phyloP scores from a whole-genome alignment of 495 filamentous ascomycete species.

The Platismatia glauca region DNA sequence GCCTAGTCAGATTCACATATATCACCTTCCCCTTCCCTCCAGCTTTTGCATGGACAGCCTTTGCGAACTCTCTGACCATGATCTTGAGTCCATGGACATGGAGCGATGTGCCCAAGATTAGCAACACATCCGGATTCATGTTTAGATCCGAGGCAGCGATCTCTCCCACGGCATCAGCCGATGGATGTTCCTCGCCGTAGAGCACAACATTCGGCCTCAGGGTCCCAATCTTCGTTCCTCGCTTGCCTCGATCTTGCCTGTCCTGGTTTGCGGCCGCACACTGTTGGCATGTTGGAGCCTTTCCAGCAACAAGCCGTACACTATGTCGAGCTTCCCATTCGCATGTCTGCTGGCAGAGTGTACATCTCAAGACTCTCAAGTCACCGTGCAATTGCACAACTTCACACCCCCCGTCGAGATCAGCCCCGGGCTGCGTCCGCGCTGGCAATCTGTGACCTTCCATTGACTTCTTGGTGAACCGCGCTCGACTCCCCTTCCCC shows the following conservation, averaged over 20 bases:
- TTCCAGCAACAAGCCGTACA: slow-evolving; percentile 38
- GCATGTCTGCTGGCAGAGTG: slow-evolving; percentile 48
- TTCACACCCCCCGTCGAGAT: slow-evolving; percentile 40
- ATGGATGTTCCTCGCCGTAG: slow-evolving; percentile 62
- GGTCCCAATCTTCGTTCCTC: slow-evolving; percentile 52
- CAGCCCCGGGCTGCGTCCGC: slow-evolving; percentile 18
- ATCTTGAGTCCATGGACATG: slow-evolving; percentile 60
- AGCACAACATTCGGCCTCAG: slow-evolving; percentile 61
- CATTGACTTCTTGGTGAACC: slow-evolving; percentile 27
- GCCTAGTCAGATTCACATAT: slow-evolving; percentile 61
- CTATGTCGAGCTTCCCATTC: slow-evolving; percentile 48
- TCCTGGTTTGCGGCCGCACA: slow-evolving; percentile 48
- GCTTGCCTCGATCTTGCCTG: slow-evolving; percentile 51
- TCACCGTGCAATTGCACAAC: slow-evolving; percentile 62
- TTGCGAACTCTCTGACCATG: slow-evolving; percentile 61
- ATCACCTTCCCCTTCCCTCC: slow-evolving; percentile 45
- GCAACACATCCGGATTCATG: slow-evolving; percentile 47
- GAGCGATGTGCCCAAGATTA: slow-evolving; percentile 61
- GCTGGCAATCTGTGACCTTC: slow-evolving; percentile 12
- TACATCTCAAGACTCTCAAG: slow-evolving; percentile 51
- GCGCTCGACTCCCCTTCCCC: slow-evolving; percentile 46
- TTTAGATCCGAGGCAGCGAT: slow-evolving; percentile 51
- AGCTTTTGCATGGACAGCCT: slow-evolving; percentile 51
- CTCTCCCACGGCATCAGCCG: slow-evolving; percentile 51
- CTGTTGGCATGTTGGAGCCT: slow-evolving; percentile 53